Evolutionary conservation across 768 basidiomycete genomes (phyloP).

Genomic region (Boletus pseudo-olivaceus): DNA sequence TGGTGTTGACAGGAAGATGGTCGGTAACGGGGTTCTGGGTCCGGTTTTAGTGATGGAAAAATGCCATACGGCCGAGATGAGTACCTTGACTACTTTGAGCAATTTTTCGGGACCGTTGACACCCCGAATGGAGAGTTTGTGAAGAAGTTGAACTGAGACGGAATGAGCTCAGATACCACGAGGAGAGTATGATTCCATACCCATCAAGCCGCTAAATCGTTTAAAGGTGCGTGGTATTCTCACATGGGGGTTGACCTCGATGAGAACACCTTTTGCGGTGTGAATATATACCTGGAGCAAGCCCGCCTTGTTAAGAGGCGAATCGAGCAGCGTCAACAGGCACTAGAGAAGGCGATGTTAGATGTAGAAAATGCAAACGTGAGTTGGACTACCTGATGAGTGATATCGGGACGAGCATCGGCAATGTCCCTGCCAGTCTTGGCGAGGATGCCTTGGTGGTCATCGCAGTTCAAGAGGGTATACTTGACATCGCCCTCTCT

Average conservation of each 20-base stretch:
- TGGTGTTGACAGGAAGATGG: constrained; percentile 91
- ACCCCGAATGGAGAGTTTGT: constrained; percentile 92
- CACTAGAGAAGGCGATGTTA: constrained; percentile 55
- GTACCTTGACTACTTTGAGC: constrained; percentile 92
- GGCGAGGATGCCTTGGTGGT: constrained; percentile 97
- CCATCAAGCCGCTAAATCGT: constrained; percentile 97
- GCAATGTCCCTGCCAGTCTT: constrained; percentile 98
- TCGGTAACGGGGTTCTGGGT: constrained; percentile 87
- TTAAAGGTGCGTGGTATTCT: constrained; percentile 98
- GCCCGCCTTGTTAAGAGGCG: constrained; percentile 96
- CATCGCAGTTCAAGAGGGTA: constrained; percentile 95
- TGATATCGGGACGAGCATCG: constrained; percentile 98
- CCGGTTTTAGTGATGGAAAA: background rate
- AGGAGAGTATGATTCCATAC: constrained; percentile 40
- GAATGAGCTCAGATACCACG: background rate
- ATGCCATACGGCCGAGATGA: constrained; percentile 10
- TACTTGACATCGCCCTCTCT: constrained; percentile 86
- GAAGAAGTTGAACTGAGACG: constrained; percentile 84
- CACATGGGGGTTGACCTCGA: constrained; percentile 97
- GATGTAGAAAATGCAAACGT: background rate
- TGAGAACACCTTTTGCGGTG: constrained; percentile 92
- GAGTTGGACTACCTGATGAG: constrained; percentile 75
- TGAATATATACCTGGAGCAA: constrained; percentile 97
- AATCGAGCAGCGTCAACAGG: constrained; percentile 92
- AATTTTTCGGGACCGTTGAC: constrained; percentile 97